A percentile compares a stretch with the other conserved stretches of the same genome.
Evolutionary conservation across 352 stramenopile species (phyloP).

Genomic region (Pythium scleroteichum): DNA sequence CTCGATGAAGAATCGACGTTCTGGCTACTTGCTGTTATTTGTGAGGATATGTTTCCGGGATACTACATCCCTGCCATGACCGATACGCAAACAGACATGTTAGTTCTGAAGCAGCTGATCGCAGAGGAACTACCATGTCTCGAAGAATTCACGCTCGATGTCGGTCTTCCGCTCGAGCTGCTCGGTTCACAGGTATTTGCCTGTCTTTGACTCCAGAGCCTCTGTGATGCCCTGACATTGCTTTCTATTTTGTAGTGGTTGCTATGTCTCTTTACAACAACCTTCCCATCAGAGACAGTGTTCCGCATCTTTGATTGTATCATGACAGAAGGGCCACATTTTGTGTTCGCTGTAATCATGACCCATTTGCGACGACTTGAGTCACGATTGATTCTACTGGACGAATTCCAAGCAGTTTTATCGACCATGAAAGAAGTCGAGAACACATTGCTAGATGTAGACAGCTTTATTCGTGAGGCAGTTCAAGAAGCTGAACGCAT

Average conservation of each 20-base stretch:
- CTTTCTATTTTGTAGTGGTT: conserved; percentile 63
- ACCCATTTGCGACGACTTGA: conserved; percentile 71
- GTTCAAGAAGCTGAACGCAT: conserved; percentile 48
- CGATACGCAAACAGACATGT: conserved; percentile 89
- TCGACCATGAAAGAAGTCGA: conserved; percentile 75
- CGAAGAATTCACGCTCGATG: conserved; percentile 69
- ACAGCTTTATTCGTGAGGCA: conserved; percentile 57
- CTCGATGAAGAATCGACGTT: conserved; percentile 89
- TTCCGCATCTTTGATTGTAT: conserved; percentile 90
- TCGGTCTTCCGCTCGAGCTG: conserved; percentile 84
- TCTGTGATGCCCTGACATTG: neutral
- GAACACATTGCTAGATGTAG: conserved; percentile 59
- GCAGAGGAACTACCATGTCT: conserved; percentile 74
- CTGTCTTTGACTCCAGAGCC: neutral
- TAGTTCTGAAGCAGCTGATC: conserved; percentile 88
- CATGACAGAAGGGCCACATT: conserved; percentile 76
- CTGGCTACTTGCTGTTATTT: conserved; percentile 86
- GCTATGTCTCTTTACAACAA: conserved; percentile 90
- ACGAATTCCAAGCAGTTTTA: conserved; percentile 73
- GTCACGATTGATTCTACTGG: conserved; percentile 40
- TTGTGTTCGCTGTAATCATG: conserved; percentile 86
- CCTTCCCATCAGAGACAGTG: conserved; percentile 83
- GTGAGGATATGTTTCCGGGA: conserved; percentile 87
- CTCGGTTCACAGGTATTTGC: conserved; percentile 66
- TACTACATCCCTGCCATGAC: conserved; percentile 90